A percentile compares a stretch with the other conserved stretches of the same genome.
phyloP scores from a whole-genome alignment of 2,329 filamentous ascomycete genomes.

The Colletotrichum tropicale region DNA sequence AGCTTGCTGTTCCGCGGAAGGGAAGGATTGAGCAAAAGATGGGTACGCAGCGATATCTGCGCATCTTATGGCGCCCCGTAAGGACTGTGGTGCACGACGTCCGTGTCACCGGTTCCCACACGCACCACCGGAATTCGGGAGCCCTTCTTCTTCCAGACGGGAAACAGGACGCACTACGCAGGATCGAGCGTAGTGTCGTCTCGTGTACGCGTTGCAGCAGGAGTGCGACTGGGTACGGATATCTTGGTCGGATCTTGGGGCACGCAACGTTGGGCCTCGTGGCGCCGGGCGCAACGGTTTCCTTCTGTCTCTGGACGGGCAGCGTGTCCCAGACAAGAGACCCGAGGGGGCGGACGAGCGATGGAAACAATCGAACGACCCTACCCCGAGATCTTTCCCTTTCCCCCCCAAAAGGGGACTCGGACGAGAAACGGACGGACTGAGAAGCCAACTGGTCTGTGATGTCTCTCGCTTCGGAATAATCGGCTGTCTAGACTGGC shows the following conservation, averaged over 20 bases:
- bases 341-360: background rate
- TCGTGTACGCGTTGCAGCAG: background rate
- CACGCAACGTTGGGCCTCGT: background rate
- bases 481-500: background rate
- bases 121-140: conserved; percentile 3
- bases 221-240: background rate
- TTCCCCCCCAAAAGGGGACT: background rate
- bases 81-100: background rate
- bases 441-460: background rate
- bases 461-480: background rate
- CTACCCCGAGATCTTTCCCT: background rate
- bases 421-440: background rate
- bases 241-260: conserved; percentile 1
- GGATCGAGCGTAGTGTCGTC: background rate
- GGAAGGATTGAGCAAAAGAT: background rate
- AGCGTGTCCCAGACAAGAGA: background rate
- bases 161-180: background rate
- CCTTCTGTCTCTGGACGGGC: background rate
- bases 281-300: background rate
- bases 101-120: conserved; percentile 2
- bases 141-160: background rate
- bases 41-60: conserved; percentile 6
- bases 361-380: background rate
- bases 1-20: background rate
- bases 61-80: conserved; percentile 3